These are phyloP conservation scores for Zygosaccharomyces pseudobailii DNA, from an alignment of 1,139 yeast genomes.

Conservation along the genomic window DNA sequence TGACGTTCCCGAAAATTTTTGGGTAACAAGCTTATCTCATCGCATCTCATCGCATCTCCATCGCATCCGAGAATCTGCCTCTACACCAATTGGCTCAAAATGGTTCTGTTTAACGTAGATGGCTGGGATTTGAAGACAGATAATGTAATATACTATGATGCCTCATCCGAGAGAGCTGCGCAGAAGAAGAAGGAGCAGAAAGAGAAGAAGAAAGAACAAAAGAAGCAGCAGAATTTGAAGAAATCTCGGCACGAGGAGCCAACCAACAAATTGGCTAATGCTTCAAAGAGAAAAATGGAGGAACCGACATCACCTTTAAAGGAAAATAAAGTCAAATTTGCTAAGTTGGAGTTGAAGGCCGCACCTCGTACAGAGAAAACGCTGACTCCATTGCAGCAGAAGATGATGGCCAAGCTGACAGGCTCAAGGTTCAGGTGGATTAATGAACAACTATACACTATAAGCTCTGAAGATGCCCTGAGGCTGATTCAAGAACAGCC, in stretches of 20 bases:
- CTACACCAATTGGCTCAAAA: constrained; percentile 24
- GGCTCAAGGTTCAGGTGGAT: constrained; percentile 98
- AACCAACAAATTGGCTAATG: background rate
- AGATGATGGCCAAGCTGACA: constrained; percentile 89
- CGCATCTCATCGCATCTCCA: constrained; percentile 6
- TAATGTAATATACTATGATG: constrained; percentile 46
- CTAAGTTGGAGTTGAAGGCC: background rate
- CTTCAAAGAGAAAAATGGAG: constrained; percentile 4
- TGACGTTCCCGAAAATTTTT: constrained; percentile 8
- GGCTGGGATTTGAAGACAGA: constrained; percentile 72
- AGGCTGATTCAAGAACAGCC: constrained; percentile 76
- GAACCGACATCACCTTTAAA: constrained; percentile 7
- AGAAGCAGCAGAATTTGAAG: constrained; percentile 13
- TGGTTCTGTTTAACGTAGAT: constrained; percentile 73
- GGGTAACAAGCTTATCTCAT: constrained; percentile 9
- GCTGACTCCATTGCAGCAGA: constrained; percentile 86
- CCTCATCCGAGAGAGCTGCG: constrained; percentile 30
- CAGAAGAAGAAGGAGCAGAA: constrained; percentile 18
- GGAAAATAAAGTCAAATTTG: constrained; percentile 2
- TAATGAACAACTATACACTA: constrained; percentile 89
- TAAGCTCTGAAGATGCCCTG: constrained; percentile 71
- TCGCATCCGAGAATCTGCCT: background rate
- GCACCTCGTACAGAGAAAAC: constrained; percentile 33
- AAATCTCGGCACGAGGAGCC: constrained; percentile 9
- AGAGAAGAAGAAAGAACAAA: constrained; percentile 14